phyloP scores from a whole-genome alignment of 805 yeast species.

The Starmerella bombi region DNA sequence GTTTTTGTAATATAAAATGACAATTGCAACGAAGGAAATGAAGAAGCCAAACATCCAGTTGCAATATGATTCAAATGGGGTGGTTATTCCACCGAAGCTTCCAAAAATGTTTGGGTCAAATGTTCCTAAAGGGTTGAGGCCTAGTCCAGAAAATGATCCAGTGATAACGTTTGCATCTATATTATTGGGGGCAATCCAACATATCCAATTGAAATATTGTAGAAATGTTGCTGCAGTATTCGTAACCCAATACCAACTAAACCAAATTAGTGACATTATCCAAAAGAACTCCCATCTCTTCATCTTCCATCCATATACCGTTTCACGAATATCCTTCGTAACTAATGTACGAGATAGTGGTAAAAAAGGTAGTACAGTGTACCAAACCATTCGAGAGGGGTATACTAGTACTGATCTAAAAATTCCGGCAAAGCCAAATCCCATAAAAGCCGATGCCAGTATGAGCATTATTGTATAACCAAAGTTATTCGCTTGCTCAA shows the following conservation, averaged over 20 bases:
- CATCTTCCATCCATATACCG: constrained; percentile 47
- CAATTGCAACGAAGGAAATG: constrained; percentile 24
- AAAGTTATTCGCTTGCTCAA: constrained; percentile 24
- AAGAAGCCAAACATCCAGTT: constrained; percentile 29
- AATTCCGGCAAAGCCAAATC: constrained; percentile 54
- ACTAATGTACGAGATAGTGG: constrained; percentile 36
- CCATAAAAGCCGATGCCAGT: constrained; percentile 47
- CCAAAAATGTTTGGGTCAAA: constrained; percentile 31
- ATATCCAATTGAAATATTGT: constrained; percentile 48
- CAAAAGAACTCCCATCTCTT: constrained; percentile 40
- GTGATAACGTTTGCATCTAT: constrained; percentile 47
- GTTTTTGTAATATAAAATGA: constrained; percentile 34
- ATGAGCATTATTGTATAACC: constrained; percentile 43
- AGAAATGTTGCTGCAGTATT: constrained; percentile 50
- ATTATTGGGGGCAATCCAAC: constrained; percentile 43
- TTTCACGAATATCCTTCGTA: constrained; percentile 30
- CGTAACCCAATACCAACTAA: constrained; percentile 55
- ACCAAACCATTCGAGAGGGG: constrained; percentile 44
- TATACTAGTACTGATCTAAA: constrained; percentile 46
- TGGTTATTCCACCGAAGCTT: constrained; percentile 5
- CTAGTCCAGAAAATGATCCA: constrained; percentile 37
- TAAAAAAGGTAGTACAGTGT: constrained; percentile 38
- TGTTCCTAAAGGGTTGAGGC: constrained; percentile 39
- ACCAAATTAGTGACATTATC: constrained; percentile 31
- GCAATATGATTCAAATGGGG: constrained; percentile 9